Percentiles rank a stretch among this genome's conserved stretches.
These are phyloP conservation scores for Malus hybrid DNA, from an alignment of 331 rosid genomes.

Conservation along the genomic window DNA sequence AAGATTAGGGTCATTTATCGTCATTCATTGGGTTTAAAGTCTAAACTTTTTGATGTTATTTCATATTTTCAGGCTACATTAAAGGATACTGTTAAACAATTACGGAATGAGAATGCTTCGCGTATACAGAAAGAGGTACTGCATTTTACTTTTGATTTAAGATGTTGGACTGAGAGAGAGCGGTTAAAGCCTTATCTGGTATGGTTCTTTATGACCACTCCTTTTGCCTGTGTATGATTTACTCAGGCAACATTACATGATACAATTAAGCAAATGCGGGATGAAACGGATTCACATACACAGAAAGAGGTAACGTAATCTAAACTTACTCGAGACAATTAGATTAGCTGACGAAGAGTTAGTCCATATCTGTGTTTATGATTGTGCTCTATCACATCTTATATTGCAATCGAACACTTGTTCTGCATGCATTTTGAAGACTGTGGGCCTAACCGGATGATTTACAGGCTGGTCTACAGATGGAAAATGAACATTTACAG, in stretches of 20 bases:
- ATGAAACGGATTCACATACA: conserved; percentile 9
- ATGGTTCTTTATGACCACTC: too few species aligned
- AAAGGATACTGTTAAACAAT: conserved; percentile 16
- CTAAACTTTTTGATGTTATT: neutral
- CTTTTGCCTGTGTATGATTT: neutral
- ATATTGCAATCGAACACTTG: neutral
- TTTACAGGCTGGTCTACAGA: conserved; percentile 50
- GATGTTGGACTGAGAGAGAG: neutral
- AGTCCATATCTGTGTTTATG: neutral
- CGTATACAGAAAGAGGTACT: conserved; percentile 23
- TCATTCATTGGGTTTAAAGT: conserved; percentile 1
- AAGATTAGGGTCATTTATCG: neutral
- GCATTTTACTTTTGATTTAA: neutral
- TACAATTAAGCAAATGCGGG: conserved; percentile 19
- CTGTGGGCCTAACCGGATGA: conserved; percentile 13
- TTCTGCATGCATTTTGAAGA: conserved; percentile 7
- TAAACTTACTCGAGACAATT: neutral
- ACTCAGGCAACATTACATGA: conserved; percentile 27
- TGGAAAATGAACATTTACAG: conserved; percentile 43
- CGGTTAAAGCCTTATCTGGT: neutral
- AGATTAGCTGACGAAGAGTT: neutral
- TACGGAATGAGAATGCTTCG: conserved; percentile 15
- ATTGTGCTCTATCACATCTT: neutral
- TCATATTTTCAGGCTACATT: conserved; percentile 15
- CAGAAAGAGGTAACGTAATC: conserved; percentile 23